Evolutionary conservation across 2,329 filamentous ascomycete species (phyloP).

Genomic region (Fusarium coffeatum): DNA sequence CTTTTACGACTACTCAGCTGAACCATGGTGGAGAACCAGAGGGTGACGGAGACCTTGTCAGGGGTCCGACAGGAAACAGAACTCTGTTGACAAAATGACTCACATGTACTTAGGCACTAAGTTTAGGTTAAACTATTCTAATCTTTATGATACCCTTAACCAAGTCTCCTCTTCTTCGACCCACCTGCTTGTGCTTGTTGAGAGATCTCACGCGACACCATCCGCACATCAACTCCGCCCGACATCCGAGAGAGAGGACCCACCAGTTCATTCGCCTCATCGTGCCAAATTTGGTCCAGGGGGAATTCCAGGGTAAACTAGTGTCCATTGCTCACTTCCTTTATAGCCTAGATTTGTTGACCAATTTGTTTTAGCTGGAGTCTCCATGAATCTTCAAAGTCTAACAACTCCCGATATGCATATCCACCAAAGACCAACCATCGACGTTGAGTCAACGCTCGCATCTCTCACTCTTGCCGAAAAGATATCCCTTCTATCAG

Average conservation of each 20-base stretch:
- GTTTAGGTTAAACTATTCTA: too few species aligned
- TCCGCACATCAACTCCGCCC: constrained; percentile 1
- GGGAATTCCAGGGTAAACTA: background rate
- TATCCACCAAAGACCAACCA: constrained; percentile 11
- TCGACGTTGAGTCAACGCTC: constrained; percentile 20
- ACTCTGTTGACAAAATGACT: too few species aligned
- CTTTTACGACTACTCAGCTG: too few species aligned
- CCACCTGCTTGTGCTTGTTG: too few species aligned
- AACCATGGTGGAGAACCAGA: too few species aligned
- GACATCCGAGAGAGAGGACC: constrained; percentile 7
- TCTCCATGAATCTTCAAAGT: background rate
- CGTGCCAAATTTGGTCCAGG: background rate
- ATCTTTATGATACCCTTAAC: too few species aligned
- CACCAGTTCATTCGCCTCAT: background rate
- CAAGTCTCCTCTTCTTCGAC: too few species aligned
- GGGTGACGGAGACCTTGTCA: too few species aligned
- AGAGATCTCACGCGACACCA: too few species aligned
- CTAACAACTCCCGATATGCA: background rate
- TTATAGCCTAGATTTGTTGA: background rate
- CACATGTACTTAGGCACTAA: too few species aligned
- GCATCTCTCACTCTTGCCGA: constrained; percentile 20
- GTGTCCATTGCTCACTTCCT: background rate
- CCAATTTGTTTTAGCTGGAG: too few species aligned
- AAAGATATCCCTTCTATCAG: constrained; percentile 24
- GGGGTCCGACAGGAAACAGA: too few species aligned